Evolutionary conservation across 164 flowering plant species (phyloP).

Genomic region (Piper betle): DNA sequence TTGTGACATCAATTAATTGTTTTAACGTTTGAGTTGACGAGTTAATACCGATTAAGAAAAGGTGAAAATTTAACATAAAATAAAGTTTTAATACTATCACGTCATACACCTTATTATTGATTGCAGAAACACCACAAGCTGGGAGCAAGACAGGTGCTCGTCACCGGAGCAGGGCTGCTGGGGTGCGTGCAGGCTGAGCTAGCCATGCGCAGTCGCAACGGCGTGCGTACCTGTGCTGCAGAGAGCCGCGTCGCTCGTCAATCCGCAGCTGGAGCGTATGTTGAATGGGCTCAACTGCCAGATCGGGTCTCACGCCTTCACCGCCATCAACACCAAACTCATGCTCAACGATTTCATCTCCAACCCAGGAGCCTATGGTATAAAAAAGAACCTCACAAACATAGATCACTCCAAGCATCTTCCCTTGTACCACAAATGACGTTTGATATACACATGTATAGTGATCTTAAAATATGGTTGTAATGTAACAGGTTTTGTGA

Average conservation of each 20-base stretch:
- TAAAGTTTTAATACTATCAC: too few species aligned
- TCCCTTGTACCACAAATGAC: background rate
- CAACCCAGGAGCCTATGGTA: slow-evolving; percentile 49
- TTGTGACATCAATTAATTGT: too few species aligned
- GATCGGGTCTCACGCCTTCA: slow-evolving; percentile 34
- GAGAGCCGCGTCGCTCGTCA: slow-evolving; percentile 41
- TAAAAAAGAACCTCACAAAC: background rate
- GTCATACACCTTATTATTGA: background rate
- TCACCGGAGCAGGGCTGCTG: slow-evolving; percentile 79
- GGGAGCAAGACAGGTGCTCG: slow-evolving; percentile 61
- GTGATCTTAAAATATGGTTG: too few species aligned
- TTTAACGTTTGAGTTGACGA: too few species aligned
- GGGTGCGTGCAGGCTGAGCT: slow-evolving; percentile 72
- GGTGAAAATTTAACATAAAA: too few species aligned
- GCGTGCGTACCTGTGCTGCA: slow-evolving; percentile 43
- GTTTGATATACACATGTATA: background rate
- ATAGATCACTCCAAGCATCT: background rate
- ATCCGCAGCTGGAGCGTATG: slow-evolving; percentile 44
- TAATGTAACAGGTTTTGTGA: slow-evolving; percentile 40
- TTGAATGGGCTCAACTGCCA: slow-evolving; percentile 33
- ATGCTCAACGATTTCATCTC: slow-evolving; percentile 41
- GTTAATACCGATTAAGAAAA: too few species aligned
- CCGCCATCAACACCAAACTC: slow-evolving; percentile 28
- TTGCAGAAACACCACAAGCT: slow-evolving; percentile 50
- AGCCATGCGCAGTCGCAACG: slow-evolving; percentile 38